Evolutionary conservation across 768 basidiomycete genomes (phyloP).

Genomic region (Holtermanniella nyarrowii): DNA sequence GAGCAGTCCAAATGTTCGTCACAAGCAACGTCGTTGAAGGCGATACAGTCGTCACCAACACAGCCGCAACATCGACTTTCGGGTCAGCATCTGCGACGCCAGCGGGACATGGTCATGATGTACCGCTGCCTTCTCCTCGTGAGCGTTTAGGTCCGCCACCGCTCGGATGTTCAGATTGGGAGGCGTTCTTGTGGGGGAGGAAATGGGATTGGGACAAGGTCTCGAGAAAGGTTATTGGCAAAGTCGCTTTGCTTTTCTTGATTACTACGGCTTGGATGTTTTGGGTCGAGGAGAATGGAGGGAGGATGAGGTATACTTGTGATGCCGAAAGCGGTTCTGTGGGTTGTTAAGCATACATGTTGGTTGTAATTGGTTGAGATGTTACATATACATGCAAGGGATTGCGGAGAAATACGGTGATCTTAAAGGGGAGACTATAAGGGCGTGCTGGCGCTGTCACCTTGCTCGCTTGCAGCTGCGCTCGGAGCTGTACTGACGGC

Average conservation of each 20-base stretch:
- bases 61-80: not conserved
- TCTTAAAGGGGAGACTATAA: too few relatives aligned
- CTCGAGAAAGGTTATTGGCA: slow-evolving; percentile 30
- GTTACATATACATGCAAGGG: too few relatives aligned
- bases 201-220: slow-evolving; percentile 35
- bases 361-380: too few relatives aligned
- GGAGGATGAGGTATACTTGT: slow-evolving; percentile 4
- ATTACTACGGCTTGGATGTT: slow-evolving; percentile 33
- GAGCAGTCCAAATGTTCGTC: slow-evolving; percentile 78
- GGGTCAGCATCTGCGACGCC: not conserved
- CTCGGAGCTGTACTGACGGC: too few relatives aligned
- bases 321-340: too few relatives aligned
- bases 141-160: not conserved
- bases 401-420: too few relatives aligned
- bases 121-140: not conserved
- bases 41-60: not conserved
- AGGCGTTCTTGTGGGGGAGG: slow-evolving; percentile 21
- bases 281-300: slow-evolving; percentile 24
- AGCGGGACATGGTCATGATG: not conserved
- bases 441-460: too few relatives aligned
- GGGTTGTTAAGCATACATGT: too few relatives aligned
- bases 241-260: slow-evolving; percentile 24
- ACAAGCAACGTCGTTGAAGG: slow-evolving; percentile 66
- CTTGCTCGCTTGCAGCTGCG: too few relatives aligned
- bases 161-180: slow-evolving; percentile 6